Base-by-base conservation (phyloP, 768 basidiomycete species). In the Astraeus odoratus region DNA sequence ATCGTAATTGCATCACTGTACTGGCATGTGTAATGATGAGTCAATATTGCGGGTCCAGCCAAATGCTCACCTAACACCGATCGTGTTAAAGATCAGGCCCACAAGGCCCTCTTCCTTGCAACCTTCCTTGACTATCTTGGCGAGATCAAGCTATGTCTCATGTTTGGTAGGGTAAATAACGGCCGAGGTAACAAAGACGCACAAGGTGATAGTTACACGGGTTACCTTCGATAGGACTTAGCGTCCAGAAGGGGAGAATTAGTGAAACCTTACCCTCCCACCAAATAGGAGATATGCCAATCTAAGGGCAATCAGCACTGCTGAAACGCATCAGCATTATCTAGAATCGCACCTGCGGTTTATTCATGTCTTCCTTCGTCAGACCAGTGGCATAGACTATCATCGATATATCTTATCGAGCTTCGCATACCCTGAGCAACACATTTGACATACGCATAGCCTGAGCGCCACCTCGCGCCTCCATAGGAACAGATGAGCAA, bases 271-370 rank as follows among this genome's bases (percentile, higher is more conserved):
- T 52, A 83, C 88, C 88, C 75, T 92, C 89, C 87, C 88, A 93
- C 89, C 89, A 93, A 42, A 91, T 75, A 3, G 86, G 82, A 24
- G 86, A 86, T 57, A 93, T 89, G 37, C 90, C 90, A 56, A 93
- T 83, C 84, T 90, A 33, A 51, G 19, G 36, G 23, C 36, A 27
- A 46, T 53, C 23, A 51, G 47, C 43, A 18, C 48, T 47, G 26
- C 22, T n/a, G n/a, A n/a, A n/a, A n/a, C n/a, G n/a, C 12, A 15
- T 39, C 31, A 16, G 26, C 22, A 36, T 41, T 47, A 16, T 7
- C 29, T 4, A 38, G 8, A 3, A 42, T 53, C 50, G 42, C 58
- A 84, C 86, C 74, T 92, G 89, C 43, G 90, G 80, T 61, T 88
- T 91, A 45, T 82, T 61, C 80, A 92, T 86, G 53, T 92, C 89